Percentiles rank a stretch among this genome's conserved stretches.
These are phyloP conservation scores for Sclerotinia glacialis DNA, from an alignment of 2,329 filamentous ascomycete genomes.

Conservation along the genomic window DNA sequence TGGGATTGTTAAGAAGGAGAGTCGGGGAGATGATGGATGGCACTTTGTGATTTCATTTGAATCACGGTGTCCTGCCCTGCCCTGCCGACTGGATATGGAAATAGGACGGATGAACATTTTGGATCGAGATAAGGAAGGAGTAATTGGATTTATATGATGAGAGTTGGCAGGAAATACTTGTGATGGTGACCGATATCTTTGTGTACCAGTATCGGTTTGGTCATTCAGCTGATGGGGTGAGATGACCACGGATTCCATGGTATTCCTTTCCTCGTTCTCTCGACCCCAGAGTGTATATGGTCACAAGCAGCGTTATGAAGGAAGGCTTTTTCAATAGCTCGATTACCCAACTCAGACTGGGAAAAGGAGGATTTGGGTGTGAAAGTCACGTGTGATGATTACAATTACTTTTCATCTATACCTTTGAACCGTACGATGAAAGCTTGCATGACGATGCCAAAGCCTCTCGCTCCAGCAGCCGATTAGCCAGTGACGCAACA, in stretches of 20 bases:
- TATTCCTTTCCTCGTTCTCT: too few relatives aligned
- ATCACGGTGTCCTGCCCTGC: neutral
- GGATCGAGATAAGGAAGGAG: neutral
- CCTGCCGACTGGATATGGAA: neutral
- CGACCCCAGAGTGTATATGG: too few relatives aligned
- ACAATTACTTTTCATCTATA: neutral
- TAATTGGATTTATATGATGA: neutral
- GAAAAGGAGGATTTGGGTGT: neutral
- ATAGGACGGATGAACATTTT: neutral
- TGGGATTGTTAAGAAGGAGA: neutral
- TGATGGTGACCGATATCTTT: too few relatives aligned
- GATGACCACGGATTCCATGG: too few relatives aligned
- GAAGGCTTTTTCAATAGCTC: too few relatives aligned
- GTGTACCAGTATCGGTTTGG: too few relatives aligned
- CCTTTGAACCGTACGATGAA: neutral
- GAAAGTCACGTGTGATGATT: neutral
- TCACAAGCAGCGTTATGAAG: too few relatives aligned
- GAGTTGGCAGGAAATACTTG: too few relatives aligned
- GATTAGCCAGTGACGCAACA: neutral
- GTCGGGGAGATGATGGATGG: neutral
- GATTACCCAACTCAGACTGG: too few relatives aligned
- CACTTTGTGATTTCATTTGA: neutral
- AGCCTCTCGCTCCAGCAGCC: neutral
- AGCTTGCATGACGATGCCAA: too few relatives aligned
- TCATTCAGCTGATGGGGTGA: too few relatives aligned